phyloP scores from a whole-genome alignment of 192 early-diverging fungal genomes.

The Rhizophagus prolifer region DNA sequence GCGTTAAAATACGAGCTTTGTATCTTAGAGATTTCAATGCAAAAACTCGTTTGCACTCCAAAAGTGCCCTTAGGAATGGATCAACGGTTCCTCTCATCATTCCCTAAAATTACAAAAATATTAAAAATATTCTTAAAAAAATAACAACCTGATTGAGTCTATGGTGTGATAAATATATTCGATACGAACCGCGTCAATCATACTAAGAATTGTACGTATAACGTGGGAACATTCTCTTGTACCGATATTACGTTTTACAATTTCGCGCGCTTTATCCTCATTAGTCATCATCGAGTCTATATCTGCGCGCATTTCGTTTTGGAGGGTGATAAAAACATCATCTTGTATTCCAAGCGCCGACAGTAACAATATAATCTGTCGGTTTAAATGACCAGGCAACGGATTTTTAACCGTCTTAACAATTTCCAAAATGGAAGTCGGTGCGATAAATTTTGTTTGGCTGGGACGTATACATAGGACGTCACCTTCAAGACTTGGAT shows the following conservation, averaged over 20 bases:
- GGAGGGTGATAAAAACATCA: conserved; percentile 7
- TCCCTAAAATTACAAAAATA: conserved; percentile 13
- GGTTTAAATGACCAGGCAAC: conserved; percentile 56
- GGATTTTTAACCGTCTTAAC: conserved; percentile 47
- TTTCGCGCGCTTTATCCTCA: background rate
- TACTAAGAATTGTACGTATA: conserved; percentile 2
- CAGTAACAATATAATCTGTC: conserved; percentile 65
- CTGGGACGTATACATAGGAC: conserved; percentile 51
- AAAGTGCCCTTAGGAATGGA: conserved; percentile 44
- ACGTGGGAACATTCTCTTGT: conserved; percentile 1
- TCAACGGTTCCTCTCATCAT: conserved; percentile 41
- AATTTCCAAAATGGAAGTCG: conserved; percentile 55
- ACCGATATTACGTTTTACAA: background rate
- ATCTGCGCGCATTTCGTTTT: background rate
- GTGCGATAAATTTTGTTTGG: conserved; percentile 59
- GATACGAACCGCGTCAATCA: conserved; percentile 6
- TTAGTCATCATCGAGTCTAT: conserved; percentile 11
- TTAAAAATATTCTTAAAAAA: too few species aligned
- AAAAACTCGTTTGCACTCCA: conserved; percentile 44
- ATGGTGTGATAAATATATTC: background rate
- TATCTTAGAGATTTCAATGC: conserved; percentile 48
- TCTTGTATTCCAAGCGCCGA: conserved; percentile 56
- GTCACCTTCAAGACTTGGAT: conserved; percentile 29
- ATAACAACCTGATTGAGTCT: background rate
- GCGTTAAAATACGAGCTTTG: conserved; percentile 53